Base-by-base conservation (phyloP, 192 early-diverging fungal species). In the Gaertneriomyces sp. region DNA sequence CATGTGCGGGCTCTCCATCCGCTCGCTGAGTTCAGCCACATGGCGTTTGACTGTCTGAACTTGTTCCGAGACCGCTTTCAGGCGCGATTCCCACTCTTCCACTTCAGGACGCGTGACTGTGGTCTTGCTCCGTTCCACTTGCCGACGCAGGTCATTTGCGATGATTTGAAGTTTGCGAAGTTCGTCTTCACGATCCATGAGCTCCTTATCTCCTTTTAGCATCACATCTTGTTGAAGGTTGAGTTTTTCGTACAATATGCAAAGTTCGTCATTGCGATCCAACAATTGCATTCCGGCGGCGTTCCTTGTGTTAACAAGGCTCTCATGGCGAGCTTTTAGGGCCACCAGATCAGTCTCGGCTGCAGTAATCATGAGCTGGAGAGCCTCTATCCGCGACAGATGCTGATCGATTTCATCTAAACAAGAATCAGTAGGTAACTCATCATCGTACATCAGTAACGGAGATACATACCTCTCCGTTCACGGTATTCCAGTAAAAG, bases 221-320 rank as follows among this genome's bases (percentile, higher is more conserved):
- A 74, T 61, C 7, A 78, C 66, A 11, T 67, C 73, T 33, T 67
- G 58, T 44, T 83, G 68, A 6, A 85, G 46, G 61, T 85, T 85
- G 58, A 79, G 66, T 33, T 75, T 64, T 58, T 85, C 83, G 53
- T 85, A 85, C 3, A 85, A 56, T 43, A 85, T 85, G 66, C 83
- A 83, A 1, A 85, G 72, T 49, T 85, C 83, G 58, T 85, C 83
- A 69, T 85, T 86, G 25, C 81, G 74, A 39, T 86, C 84, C 4
- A 85, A 69, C n/a, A 86, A 59, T 20, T 83, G 74, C 11, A 82
- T 69, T 54, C 83, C 84, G 8, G 75, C 70, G 0, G 67, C 53
- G 69, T 86, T 85, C 9, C 84, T 64, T 19, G 85, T 81, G 45
- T 73, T 72, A 7, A 83, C 73, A 3, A 79, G 70, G 12, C 59